Percentiles rank a stretch among this genome's conserved stretches.
Evolutionary conservation across 371 early-diverging fungal species (phyloP).

Genomic region (Mortierella sp.): DNA sequence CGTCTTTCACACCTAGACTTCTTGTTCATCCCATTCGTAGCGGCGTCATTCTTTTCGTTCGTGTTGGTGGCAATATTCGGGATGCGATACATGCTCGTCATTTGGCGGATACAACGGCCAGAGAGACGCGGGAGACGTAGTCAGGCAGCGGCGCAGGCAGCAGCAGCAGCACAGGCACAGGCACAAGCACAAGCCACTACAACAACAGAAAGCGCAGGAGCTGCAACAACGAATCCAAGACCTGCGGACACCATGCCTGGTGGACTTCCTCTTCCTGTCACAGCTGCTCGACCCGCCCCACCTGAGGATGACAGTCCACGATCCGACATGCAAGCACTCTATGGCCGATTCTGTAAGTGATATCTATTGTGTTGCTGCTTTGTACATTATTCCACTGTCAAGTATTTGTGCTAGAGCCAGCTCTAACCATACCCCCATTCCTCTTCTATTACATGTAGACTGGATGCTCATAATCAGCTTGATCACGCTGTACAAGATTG

Average conservation of each 20-base stretch:
- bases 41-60: constrained; percentile 79
- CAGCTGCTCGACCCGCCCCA: constrained; percentile 32
- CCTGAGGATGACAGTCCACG: constrained; percentile 47
- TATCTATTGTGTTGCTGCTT: not conserved
- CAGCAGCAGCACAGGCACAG: constrained; percentile 19
- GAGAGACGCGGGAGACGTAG: constrained; percentile 58
- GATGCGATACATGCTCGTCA: constrained; percentile 80
- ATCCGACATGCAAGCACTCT: constrained; percentile 62
- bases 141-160: constrained; percentile 28
- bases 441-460: constrained; percentile 56
- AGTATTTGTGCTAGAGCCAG: too few species aligned
- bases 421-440: not conserved
- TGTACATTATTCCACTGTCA: too few species aligned
- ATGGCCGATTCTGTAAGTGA: constrained; percentile 69
- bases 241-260: constrained; percentile 45
- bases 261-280: constrained; percentile 47
- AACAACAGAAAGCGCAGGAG: not conserved
- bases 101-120: constrained; percentile 79
- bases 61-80: constrained; percentile 79
- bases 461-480: constrained; percentile 71
- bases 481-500: constrained; percentile 76
- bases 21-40: constrained; percentile 75
- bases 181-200: constrained; percentile 7
- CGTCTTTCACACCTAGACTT: constrained; percentile 55
- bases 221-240: constrained; percentile 1